A percentile compares a stretch with the other conserved stretches of the same genome.
These are phyloP conservation scores for Taiwanofungus camphoratus DNA, from an alignment of 1,284 basidiomycete species.

Conservation along the genomic window DNA sequence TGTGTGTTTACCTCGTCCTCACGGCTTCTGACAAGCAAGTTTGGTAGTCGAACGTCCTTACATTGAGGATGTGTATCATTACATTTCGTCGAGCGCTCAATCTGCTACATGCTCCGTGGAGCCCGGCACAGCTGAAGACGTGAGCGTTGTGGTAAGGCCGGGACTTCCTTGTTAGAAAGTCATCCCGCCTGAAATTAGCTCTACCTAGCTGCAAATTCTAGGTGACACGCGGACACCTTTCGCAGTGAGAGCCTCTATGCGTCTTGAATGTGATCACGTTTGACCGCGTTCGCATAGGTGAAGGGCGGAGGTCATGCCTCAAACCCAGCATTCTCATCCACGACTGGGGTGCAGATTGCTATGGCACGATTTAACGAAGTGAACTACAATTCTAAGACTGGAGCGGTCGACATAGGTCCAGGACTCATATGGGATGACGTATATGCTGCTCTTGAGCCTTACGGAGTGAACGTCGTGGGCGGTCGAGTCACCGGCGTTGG, in stretches of 20 bases:
- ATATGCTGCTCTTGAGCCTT: conserved; percentile 32
- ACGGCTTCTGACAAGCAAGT: not conserved
- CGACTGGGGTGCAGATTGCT: conserved; percentile 45
- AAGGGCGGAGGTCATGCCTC: conserved; percentile 46
- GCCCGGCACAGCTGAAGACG: conserved; percentile 24
- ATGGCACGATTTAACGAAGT: conserved; percentile 40
- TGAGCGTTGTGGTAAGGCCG: conserved; percentile 21
- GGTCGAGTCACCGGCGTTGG: conserved; percentile 32
- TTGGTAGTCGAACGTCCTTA: conserved; percentile 16
- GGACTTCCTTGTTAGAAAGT: not conserved
- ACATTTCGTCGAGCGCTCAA: conserved; percentile 22
- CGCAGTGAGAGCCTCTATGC: conserved; percentile 25
- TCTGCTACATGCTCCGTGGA: conserved; percentile 20
- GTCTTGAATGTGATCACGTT: not conserved
- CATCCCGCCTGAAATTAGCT: not conserved
- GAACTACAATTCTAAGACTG: conserved; percentile 24
- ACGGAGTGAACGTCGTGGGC: conserved; percentile 38
- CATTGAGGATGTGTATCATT: conserved; percentile 25
- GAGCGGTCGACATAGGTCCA: conserved; percentile 38
- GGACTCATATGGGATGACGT: conserved; percentile 47
- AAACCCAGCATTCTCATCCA: conserved; percentile 46
- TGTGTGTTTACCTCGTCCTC: not conserved
- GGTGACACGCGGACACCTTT: conserved; percentile 32
- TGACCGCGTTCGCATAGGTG: conserved; percentile 25
- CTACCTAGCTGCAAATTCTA: conserved; percentile 38